These are phyloP conservation scores for Candolleomyces efflorescens DNA, from an alignment of 768 basidiomycete genomes.

Conservation along the genomic window DNA sequence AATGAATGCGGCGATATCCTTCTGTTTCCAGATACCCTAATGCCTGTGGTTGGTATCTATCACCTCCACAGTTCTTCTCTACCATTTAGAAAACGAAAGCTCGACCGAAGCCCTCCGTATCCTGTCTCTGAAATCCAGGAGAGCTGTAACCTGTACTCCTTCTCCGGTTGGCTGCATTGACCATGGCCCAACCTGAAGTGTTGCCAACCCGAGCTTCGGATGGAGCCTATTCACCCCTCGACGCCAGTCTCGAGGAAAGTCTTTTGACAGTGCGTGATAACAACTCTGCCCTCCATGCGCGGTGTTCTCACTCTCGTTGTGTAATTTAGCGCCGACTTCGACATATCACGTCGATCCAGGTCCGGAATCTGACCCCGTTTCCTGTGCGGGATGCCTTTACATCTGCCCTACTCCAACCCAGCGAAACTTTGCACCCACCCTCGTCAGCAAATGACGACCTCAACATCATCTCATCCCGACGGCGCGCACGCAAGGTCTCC, in stretches of 20 bases:
- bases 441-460: constrained; percentile 67
- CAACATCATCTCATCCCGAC: constrained; percentile 55
- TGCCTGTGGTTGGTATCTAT: neutral
- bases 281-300: neutral
- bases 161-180: neutral
- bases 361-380: constrained; percentile 82
- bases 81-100: neutral
- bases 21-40: neutral
- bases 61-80: neutral
- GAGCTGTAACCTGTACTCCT: too few relatives aligned
- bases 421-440: constrained; percentile 54
- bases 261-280: constrained; percentile 8
- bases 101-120: neutral
- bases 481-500: constrained; percentile 59
- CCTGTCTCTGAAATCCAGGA: too few relatives aligned
- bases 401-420: constrained; percentile 67
- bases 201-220: neutral
- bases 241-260: neutral
- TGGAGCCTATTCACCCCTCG: neutral
- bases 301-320: constrained; percentile 3
- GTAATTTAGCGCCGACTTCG: constrained; percentile 58
- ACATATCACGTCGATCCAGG: constrained; percentile 68
- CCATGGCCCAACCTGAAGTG: neutral
- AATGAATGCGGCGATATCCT: neutral
- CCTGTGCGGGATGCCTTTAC: constrained; percentile 75